These are phyloP conservation scores for Taphrina wiesneri DNA, from an alignment of 1,139 yeast genomes.

Conservation along the genomic window DNA sequence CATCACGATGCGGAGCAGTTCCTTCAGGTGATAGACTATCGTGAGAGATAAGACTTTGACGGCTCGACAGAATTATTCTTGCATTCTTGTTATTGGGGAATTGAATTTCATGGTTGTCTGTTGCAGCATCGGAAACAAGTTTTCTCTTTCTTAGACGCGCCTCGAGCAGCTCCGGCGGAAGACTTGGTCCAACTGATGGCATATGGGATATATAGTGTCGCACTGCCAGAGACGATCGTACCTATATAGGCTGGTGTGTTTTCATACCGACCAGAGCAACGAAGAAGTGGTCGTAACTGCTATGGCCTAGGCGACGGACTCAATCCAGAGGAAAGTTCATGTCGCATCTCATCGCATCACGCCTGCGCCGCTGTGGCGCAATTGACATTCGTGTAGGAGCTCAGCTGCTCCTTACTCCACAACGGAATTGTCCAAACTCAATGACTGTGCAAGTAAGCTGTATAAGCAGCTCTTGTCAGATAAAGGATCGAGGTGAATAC, in stretches of 20 bases:
- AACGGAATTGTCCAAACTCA: neutral
- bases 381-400: neutral
- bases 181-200: constrained; percentile 35
- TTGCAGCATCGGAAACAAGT: neutral
- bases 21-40: too few species aligned
- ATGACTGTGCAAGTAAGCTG: too few species aligned
- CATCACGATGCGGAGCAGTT: too few species aligned
- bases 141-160: constrained; percentile 12
- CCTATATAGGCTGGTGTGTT: too few species aligned
- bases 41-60: too few species aligned
- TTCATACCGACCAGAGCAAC: too few species aligned
- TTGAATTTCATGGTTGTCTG: neutral
- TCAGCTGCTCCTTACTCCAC: neutral
- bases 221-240: too few species aligned
- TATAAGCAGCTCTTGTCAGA: too few species aligned
- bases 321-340: neutral
- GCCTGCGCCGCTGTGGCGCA: neutral
- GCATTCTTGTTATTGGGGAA: too few species aligned
- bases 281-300: neutral
- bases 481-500: too few species aligned
- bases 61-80: too few species aligned
- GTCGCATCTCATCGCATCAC: neutral
- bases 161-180: constrained; percentile 37
- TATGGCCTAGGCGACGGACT: neutral
- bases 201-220: too few species aligned